Base-by-base conservation (phyloP, 495 filamentous ascomycete genomes). In the Hyphodiscus hymeniophilus region DNA sequence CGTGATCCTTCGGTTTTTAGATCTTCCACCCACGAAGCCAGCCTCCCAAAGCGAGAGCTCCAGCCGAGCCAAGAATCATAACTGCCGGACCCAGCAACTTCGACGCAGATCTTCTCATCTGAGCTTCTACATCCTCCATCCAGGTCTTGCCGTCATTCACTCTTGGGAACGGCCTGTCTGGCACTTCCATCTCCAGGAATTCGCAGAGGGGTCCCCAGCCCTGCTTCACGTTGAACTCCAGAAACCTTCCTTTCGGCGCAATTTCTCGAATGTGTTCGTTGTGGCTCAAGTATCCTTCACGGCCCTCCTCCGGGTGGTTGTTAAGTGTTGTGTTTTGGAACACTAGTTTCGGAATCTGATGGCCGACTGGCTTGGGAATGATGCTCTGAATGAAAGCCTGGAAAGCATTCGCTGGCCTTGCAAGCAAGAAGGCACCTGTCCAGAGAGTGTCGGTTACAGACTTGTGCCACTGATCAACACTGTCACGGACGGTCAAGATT, bases 201-300 rank as follows among this genome's bases (percentile, higher is more conserved):
- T 51, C 23, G 34, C 70, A 74, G 35, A 75, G 59, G 15, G 68
- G 67, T 38, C 60, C 67, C 69, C 69, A 72, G n/a, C 69, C 70
- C 42, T 69, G 61, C 40, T 66, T 58, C 17, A 72, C 62, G 12
- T 60, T 56, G 51, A 63, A 74, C 42, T 68, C 67, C 38, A 73
- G 50, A 23, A 69, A 45, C 13, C 53, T 48, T 8, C 65, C 62
- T 22, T 41, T 45, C 0, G 62, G 57, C 7, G 66, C 62, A 3
- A 64, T 21, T 28, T 55, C 34, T 5, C 58, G 38, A 0, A 65
- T 42, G 11, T 35, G 15, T 2, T 50, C 56, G 46, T 62, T 60
- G 40, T 63, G 63, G 31, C 51, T 49, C 18, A 47, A 10, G 34
- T 55, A 64, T 5, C 26, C 15, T 24, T 47, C 23, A 6, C 55